A percentile compares a stretch with the other conserved stretches of the same genome.
These are phyloP conservation scores for Mimosa bimucronata DNA, from an alignment of 306 rosid genomes.

Conservation along the genomic window DNA sequence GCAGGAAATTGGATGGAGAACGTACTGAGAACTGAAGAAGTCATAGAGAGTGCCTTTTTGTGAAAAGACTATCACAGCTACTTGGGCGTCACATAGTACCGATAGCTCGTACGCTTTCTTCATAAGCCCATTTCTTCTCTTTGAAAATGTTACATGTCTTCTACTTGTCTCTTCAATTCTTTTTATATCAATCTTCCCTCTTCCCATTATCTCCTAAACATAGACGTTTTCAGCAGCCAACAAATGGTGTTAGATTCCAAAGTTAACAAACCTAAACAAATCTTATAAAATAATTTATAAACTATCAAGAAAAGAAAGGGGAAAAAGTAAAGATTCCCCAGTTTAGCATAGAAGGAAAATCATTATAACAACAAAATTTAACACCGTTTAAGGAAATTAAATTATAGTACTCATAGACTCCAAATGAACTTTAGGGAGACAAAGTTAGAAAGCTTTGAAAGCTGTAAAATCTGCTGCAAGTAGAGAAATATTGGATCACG, in stretches of 20 bases:
- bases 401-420: background rate
- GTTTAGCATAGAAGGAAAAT: background rate
- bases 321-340: background rate
- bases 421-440: background rate
- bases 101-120: conserved; percentile 53
- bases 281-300: background rate
- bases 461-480: too few relatives aligned
- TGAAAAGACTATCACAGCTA: conserved; percentile 66
- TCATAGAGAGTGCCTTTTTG: conserved; percentile 67
- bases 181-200: background rate
- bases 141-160: conserved; percentile 58
- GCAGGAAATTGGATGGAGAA: background rate
- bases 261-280: background rate
- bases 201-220: conserved; percentile 42
- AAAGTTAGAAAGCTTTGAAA: too few relatives aligned
- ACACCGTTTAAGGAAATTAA: background rate
- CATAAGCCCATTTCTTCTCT: conserved; percentile 57
- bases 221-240: too few relatives aligned
- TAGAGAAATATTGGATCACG: too few relatives aligned
- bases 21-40: conserved; percentile 71
- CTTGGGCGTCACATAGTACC: conserved; percentile 67
- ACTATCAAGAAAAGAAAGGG: background rate
- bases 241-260: background rate
- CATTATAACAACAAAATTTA: too few relatives aligned
- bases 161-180: background rate